Percentiles rank a stretch among this genome's conserved stretches.
These are phyloP conservation scores for Comarum palustre DNA, from an alignment of 306 rosid genomes.

Conservation along the genomic window DNA sequence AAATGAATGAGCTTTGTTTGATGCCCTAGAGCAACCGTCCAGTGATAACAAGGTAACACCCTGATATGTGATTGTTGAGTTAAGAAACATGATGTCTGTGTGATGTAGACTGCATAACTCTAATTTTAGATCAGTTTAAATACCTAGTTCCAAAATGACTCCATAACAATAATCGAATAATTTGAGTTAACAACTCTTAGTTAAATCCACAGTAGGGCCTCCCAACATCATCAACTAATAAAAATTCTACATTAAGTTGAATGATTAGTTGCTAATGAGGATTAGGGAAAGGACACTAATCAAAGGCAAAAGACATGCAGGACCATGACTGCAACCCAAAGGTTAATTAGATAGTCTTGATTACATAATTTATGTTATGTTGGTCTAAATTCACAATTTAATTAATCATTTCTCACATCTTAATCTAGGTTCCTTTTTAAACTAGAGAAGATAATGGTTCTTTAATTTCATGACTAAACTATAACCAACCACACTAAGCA, in stretches of 20 bases:
- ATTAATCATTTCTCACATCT: not conserved
- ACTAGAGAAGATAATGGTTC: slow-evolving; percentile 8
- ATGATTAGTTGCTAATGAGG: not conserved
- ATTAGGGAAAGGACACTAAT: not conserved
- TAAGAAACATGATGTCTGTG: not conserved
- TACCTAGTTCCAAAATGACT: slow-evolving; percentile 10
- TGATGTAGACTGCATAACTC: slow-evolving; percentile 5
- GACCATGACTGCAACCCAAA: slow-evolving; percentile 5
- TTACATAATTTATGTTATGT: not conserved
- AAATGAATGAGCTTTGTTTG: not conserved
- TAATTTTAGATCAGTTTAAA: not conserved
- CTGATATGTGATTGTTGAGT: not conserved
- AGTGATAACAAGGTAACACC: not conserved
- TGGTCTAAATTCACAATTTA: slow-evolving; percentile 4
- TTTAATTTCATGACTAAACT: slow-evolving; percentile 3
- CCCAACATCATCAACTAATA: slow-evolving; percentile 12
- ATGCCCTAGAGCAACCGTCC: slow-evolving; percentile 5
- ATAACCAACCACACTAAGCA: slow-evolving; percentile 14
- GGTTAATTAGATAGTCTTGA: not conserved
- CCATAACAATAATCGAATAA: slow-evolving; percentile 13
- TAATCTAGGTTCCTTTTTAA: not conserved
- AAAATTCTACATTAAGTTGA: not conserved
- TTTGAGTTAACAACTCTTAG: slow-evolving; percentile 23
- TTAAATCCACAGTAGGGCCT: slow-evolving; percentile 13
- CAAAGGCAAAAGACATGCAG: not conserved